Evolutionary conservation across 192 early-diverging fungal genomes (phyloP).

Genomic region (Backusella australiensis): DNA sequence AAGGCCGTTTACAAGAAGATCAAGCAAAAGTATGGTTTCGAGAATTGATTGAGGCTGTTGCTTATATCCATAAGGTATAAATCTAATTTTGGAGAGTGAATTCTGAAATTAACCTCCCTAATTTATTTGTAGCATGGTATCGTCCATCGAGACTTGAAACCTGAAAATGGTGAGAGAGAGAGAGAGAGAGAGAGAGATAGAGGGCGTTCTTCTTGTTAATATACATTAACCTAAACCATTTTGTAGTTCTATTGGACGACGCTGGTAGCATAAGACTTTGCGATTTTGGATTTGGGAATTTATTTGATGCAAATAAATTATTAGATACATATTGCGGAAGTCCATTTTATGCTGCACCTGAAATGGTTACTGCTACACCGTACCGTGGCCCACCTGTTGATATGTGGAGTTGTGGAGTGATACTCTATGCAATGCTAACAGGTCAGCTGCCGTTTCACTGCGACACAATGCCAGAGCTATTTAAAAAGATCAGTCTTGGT

Average conservation of each 20-base stretch:
- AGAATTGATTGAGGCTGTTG: conserved; percentile 60
- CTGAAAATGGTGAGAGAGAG: conserved; percentile 44
- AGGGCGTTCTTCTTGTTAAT: not conserved
- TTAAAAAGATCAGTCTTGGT: conserved; percentile 54
- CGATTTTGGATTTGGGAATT: conserved; percentile 85
- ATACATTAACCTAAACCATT: not conserved
- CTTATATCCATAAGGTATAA: conserved; percentile 56
- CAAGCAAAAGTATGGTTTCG: conserved; percentile 63
- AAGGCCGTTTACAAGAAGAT: conserved; percentile 51
- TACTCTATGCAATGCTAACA: conserved; percentile 65
- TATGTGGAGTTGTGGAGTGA: conserved; percentile 71
- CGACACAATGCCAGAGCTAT: conserved; percentile 57
- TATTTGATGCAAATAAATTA: conserved; percentile 34
- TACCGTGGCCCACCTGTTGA: conserved; percentile 62
- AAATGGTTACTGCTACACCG: conserved; percentile 56
- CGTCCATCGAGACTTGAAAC: conserved; percentile 90
- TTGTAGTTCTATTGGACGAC: conserved; percentile 42
- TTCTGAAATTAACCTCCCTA: not conserved
- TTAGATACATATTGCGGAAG: conserved; percentile 64
- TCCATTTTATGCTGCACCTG: conserved; percentile 67
- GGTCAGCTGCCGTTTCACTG: conserved; percentile 71
- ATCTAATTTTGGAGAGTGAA: conserved; percentile 46
- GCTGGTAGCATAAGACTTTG: conserved; percentile 75
- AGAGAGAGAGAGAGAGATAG: not conserved
- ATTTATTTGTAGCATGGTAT: not conserved